These are phyloP conservation scores for Solanum hybrid DNA, from an alignment of 305 asterid species.

Conservation along the genomic window DNA sequence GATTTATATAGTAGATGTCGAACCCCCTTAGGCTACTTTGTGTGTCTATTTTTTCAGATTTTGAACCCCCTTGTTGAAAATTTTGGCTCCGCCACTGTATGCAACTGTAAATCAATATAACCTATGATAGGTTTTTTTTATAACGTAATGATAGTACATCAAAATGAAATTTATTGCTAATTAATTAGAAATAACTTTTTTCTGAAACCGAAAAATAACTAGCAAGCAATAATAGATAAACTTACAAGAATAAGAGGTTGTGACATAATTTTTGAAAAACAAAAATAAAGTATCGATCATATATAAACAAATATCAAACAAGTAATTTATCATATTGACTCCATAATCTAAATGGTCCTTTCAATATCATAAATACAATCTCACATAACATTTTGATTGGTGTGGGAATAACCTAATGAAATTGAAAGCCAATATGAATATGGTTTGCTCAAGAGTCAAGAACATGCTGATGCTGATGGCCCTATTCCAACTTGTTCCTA, in stretches of 20 bases:
- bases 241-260: not conserved
- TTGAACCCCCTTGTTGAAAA: too few relatives aligned
- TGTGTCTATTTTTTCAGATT: too few relatives aligned
- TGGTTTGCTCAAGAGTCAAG: not conserved
- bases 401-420: not conserved
- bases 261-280: not conserved
- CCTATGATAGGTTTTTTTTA: not conserved
- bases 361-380: not conserved
- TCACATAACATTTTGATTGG: not conserved
- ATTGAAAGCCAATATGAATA: not conserved
- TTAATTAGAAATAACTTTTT: not conserved
- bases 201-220: not conserved
- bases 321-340: not conserved
- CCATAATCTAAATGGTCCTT: not conserved
- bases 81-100: not conserved
- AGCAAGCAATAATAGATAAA: not conserved
- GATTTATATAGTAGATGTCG: too few relatives aligned
- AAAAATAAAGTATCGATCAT: not conserved
- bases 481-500: not conserved
- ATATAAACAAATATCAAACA: not conserved
- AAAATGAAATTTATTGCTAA: not conserved
- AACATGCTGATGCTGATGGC: not conserved
- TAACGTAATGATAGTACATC: not conserved
- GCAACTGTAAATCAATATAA: not conserved
- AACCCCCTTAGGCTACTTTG: too few relatives aligned